Percentiles rank a stretch among this genome's conserved stretches.
Evolutionary conservation across 1,139 yeast genomes (phyloP).

Genomic region (Nakaseomyces nivariensis): DNA sequence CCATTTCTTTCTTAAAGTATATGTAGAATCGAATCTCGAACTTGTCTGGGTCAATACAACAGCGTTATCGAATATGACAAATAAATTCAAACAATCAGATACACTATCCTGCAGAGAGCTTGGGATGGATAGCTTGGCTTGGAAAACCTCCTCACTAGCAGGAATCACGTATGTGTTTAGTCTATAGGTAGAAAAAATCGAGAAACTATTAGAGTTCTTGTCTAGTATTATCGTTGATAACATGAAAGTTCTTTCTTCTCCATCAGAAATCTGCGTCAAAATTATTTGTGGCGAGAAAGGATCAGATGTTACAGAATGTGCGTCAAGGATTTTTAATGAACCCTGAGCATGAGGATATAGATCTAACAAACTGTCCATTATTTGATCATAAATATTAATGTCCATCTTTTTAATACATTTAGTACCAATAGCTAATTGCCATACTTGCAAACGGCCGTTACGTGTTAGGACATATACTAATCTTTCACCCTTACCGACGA

Average conservation of each 20-base stretch:
- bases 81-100: slow-evolving; percentile 49
- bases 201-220: slow-evolving; percentile 43
- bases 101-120: slow-evolving; percentile 14
- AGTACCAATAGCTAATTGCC: slow-evolving; percentile 41
- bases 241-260: slow-evolving; percentile 34
- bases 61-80: slow-evolving; percentile 50
- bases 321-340: slow-evolving; percentile 43
- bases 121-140: slow-evolving; percentile 51
- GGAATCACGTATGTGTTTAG: slow-evolving; percentile 35
- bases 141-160: slow-evolving; percentile 14
- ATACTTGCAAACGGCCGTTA: slow-evolving; percentile 37
- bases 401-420: slow-evolving; percentile 33
- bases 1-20: slow-evolving; percentile 49
- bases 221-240: slow-evolving; percentile 43
- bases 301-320: slow-evolving; percentile 31
- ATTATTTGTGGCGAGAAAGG: slow-evolving; percentile 39
- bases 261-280: slow-evolving; percentile 34
- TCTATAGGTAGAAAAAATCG: slow-evolving; percentile 54
- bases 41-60: slow-evolving; percentile 59
- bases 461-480: slow-evolving; percentile 34
- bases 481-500: slow-evolving; percentile 44
- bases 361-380: slow-evolving; percentile 34
- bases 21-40: slow-evolving; percentile 37
- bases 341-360: slow-evolving; percentile 36
- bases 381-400: slow-evolving; percentile 28